Conservation (phyloP, 768 basidiomycete species). For the Pleurotus sapidus region DNA sequence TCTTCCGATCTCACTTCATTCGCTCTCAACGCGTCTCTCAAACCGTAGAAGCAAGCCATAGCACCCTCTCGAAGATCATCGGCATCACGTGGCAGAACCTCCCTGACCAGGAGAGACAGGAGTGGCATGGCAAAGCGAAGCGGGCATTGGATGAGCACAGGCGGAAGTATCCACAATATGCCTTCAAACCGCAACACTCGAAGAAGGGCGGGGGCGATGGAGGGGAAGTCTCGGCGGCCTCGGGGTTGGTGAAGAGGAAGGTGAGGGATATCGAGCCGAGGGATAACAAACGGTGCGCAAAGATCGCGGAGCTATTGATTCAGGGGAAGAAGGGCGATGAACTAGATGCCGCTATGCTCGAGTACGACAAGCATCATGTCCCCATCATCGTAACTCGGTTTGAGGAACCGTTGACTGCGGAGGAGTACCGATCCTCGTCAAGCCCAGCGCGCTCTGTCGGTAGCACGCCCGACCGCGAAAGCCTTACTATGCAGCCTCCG, state of each 20-base stretch:
- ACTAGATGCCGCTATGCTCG: conserved; percentile 54
- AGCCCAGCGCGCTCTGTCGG: conserved; percentile 42
- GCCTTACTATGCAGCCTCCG: conserved; percentile 24
- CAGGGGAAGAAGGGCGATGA: conserved; percentile 60
- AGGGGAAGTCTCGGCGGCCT: not conserved
- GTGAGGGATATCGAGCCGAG: conserved; percentile 60
- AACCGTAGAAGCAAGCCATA: conserved; percentile 77
- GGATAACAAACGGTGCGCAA: conserved; percentile 61
- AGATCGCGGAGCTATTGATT: conserved; percentile 65
- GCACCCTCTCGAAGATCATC: conserved; percentile 82
- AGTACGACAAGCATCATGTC: conserved; percentile 49
- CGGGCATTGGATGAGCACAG: conserved; percentile 69
- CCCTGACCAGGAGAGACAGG: conserved; percentile 64
- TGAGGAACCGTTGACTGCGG: conserved; percentile 67
- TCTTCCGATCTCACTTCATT: conserved; percentile 81
- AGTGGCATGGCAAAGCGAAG: conserved; percentile 80
- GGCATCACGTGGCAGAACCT: conserved; percentile 81
- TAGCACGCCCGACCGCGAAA: conserved; percentile 22
- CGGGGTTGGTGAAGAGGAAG: conserved; percentile 46
- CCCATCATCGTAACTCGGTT: conserved; percentile 70
- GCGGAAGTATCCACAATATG: conserved; percentile 70
- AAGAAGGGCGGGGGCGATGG: conserved; percentile 25
- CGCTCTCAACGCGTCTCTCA: conserved; percentile 73
- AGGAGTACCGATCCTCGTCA: conserved; percentile 65
- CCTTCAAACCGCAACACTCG: conserved; percentile 62